These are phyloP conservation scores for Bruguiera hainesii DNA, from an alignment of 441 rosid species.

Conservation along the genomic window DNA sequence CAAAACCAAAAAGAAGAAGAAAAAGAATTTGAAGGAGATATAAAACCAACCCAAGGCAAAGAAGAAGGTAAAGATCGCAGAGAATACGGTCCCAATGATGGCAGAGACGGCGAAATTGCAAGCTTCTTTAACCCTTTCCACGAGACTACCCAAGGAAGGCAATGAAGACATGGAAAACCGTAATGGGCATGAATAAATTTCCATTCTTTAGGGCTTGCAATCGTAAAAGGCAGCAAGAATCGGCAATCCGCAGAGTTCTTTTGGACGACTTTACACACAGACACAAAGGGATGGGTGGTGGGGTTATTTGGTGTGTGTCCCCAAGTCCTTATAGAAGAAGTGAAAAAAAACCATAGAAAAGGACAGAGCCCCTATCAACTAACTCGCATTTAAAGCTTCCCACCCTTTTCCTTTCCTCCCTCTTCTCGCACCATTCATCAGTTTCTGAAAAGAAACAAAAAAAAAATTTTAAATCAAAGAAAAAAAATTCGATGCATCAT, in stretches of 20 bases:
- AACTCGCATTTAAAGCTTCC: conserved; percentile 63
- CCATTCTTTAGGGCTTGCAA: conserved; percentile 27
- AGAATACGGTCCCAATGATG: conserved; percentile 72
- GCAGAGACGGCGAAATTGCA: conserved; percentile 70
- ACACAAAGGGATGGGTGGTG: conserved; percentile 2
- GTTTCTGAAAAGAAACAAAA: conserved; percentile 6
- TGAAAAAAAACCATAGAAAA: conserved; percentile 2
- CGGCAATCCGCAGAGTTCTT: conserved; percentile 22
- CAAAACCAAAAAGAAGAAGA: neutral
- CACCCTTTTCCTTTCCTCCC: conserved; percentile 11
- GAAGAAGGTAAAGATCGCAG: conserved; percentile 95
- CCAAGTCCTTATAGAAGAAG: conserved; percentile 15
- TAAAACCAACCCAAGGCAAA: conserved; percentile 75
- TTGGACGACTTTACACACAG: conserved; percentile 12
- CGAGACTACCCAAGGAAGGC: conserved; percentile 44
- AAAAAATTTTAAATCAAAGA: too few relatives aligned
- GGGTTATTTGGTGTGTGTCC: conserved; percentile 26
- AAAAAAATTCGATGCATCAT: too few relatives aligned
- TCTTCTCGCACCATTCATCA: conserved; percentile 13
- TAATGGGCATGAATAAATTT: conserved; percentile 49
- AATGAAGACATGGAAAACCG: conserved; percentile 42
- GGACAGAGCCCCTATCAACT: conserved; percentile 31
- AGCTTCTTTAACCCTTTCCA: conserved; percentile 55
- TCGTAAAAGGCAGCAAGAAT: neutral
- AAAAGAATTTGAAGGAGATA: neutral